Percentiles rank a stretch among this genome's conserved stretches.
Conservation (phyloP, 495 filamentous ascomycete species). For the Amphirosellinia nigrospora region DNA sequence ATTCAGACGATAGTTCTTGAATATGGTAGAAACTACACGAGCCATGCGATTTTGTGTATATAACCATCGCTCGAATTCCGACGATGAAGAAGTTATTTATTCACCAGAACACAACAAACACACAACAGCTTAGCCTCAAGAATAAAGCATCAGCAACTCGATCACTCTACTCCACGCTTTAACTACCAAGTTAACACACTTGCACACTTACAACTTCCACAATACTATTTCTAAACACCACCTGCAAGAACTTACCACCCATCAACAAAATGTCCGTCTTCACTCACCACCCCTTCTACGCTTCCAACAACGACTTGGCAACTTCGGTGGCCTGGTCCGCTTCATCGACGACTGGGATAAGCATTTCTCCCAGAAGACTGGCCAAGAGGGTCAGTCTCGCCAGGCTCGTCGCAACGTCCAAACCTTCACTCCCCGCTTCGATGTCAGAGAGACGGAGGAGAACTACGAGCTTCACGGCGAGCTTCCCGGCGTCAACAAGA, state of each 20-base stretch:
- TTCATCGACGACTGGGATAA: slow-evolving; percentile 77
- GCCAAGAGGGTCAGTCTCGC: slow-evolving; percentile 31
- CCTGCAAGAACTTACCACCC: slow-evolving; percentile 20
- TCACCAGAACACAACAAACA: slow-evolving; percentile 35
- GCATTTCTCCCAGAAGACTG: slow-evolving; percentile 44
- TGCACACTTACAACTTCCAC: neutral
- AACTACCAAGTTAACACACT: neutral
- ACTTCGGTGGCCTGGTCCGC: slow-evolving; percentile 73
- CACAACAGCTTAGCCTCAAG: slow-evolving; percentile 9
- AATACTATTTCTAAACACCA: slow-evolving; percentile 13
- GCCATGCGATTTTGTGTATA: slow-evolving; percentile 30
- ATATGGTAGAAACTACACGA: slow-evolving; percentile 31
- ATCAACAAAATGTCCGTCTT: slow-evolving; percentile 69
- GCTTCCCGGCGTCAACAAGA: slow-evolving; percentile 80
- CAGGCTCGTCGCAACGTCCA: slow-evolving; percentile 25
- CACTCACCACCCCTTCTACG: slow-evolving; percentile 56
- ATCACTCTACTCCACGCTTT: neutral
- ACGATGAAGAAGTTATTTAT: slow-evolving; percentile 21
- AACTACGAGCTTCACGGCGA: slow-evolving; percentile 86
- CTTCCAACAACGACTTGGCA: slow-evolving; percentile 40
- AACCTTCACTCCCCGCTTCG: slow-evolving; percentile 79
- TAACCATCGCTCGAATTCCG: slow-evolving; percentile 31
- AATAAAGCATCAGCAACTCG: slow-evolving; percentile 23
- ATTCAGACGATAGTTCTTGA: slow-evolving; percentile 29
- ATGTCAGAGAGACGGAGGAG: slow-evolving; percentile 71